phyloP scores from a whole-genome alignment of 2,329 filamentous ascomycete species.

The Botryotinia convoluta region DNA sequence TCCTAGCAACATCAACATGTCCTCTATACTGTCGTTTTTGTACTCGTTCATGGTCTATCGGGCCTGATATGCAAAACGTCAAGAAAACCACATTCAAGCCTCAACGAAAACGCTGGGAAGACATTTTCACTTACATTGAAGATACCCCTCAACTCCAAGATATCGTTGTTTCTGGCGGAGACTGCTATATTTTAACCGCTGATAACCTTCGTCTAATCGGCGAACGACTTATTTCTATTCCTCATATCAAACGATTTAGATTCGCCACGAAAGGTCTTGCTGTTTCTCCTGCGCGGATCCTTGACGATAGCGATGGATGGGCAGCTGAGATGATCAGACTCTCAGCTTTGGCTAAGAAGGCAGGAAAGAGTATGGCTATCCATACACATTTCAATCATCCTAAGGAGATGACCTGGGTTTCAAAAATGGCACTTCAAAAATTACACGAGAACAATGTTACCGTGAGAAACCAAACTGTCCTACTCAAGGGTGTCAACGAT shows the following conservation, averaged over 20 bases:
- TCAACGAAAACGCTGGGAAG: slow-evolving; percentile 49
- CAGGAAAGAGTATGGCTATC: slow-evolving; percentile 58
- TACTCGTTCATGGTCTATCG: slow-evolving; percentile 59
- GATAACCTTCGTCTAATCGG: slow-evolving; percentile 54
- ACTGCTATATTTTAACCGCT: slow-evolving; percentile 56
- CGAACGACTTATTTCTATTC: slow-evolving; percentile 53
- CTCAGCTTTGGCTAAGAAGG: slow-evolving; percentile 48
- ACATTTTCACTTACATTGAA: slow-evolving; percentile 56
- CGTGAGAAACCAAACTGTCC: slow-evolving; percentile 59
- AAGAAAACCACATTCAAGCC: slow-evolving; percentile 46
- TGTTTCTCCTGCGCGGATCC: slow-evolving; percentile 54
- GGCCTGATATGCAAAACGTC: slow-evolving; percentile 52
- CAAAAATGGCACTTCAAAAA: slow-evolving; percentile 49
- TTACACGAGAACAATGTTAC: slow-evolving; percentile 52
- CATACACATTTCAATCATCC: slow-evolving; percentile 67
- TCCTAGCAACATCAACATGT: slow-evolving; percentile 55
- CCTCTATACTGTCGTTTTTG: slow-evolving; percentile 63
- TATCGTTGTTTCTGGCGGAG: slow-evolving; percentile 62
- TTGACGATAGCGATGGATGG: slow-evolving; percentile 54
- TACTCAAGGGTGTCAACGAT: slow-evolving; percentile 60
- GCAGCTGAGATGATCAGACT: slow-evolving; percentile 50
- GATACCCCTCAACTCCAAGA: slow-evolving; percentile 50
- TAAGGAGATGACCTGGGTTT: slow-evolving; percentile 60
- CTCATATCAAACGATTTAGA: slow-evolving; percentile 57
- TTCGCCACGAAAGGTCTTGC: slow-evolving; percentile 62